Conservation (phyloP, 1,284 basidiomycete genomes). For the Marasmius sp. region DNA sequence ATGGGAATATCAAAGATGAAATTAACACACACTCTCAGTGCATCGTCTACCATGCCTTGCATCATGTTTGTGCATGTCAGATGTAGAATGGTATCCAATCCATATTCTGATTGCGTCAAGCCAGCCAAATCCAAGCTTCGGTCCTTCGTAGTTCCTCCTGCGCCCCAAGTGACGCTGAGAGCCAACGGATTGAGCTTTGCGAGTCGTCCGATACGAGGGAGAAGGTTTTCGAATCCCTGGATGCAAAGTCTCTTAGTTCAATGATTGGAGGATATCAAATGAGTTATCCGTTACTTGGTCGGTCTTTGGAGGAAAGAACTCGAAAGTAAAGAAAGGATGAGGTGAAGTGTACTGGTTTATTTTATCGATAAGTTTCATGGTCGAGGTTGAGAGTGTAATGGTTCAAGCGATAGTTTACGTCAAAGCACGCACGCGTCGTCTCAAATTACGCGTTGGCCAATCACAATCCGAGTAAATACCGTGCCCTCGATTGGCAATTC, state of each 20-base stretch:
- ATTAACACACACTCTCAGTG: conserved; percentile 62
- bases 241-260: conserved; percentile 14
- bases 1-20: conserved; percentile 1
- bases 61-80: conserved; percentile 98
- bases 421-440: neutral
- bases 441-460: neutral
- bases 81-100: conserved; percentile 87
- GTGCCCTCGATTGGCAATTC: no score
- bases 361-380: conserved; percentile 73
- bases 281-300: conserved; percentile 57
- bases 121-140: conserved; percentile 85
- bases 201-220: conserved; percentile 78
- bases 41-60: conserved; percentile 83
- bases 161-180: conserved; percentile 94
- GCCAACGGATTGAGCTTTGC: conserved; percentile 71
- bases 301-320: conserved; percentile 96
- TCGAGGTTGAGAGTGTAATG: neutral
- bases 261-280: conserved; percentile 7
- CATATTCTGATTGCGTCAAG: conserved; percentile 68
- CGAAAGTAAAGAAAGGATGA: conserved; percentile 82
- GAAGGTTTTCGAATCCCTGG: conserved; percentile 84
- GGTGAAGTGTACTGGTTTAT: conserved; percentile 42
- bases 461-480: neutral
- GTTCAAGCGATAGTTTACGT: neutral
- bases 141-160: conserved; percentile 91